These are phyloP conservation scores for Xylaria sp. DNA, from an alignment of 495 filamentous ascomycete genomes.

Conservation along the genomic window DNA sequence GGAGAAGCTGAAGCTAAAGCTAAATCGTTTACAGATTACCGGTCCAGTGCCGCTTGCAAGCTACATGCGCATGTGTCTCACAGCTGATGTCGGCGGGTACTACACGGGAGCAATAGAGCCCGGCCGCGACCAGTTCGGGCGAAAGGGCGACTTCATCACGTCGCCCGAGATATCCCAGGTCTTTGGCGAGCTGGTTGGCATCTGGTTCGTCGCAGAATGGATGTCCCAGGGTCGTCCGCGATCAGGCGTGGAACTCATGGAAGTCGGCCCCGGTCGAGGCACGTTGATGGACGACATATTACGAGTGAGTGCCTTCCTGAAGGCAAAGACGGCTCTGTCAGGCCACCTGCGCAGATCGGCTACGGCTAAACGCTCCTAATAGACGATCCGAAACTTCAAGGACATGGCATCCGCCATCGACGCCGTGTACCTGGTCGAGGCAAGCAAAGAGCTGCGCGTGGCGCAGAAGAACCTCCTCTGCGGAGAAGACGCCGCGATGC, in stretches of 20 bases:
- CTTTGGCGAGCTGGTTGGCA: slow-evolving; percentile 90
- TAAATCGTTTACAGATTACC: slow-evolving; percentile 62
- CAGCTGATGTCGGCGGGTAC: slow-evolving; percentile 88
- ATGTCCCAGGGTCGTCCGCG: slow-evolving; percentile 79
- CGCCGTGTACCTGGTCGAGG: slow-evolving; percentile 88
- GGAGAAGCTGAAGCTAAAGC: too few species aligned
- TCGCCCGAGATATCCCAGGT: slow-evolving; percentile 97
- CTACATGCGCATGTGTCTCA: slow-evolving; percentile 99
- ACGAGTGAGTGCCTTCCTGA: slow-evolving; percentile 77
- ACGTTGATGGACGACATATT: slow-evolving; percentile 98
- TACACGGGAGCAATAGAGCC: slow-evolving; percentile 75
- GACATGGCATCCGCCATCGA: slow-evolving; percentile 78
- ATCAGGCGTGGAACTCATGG: slow-evolving; percentile 82
- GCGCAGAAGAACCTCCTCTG: slow-evolving; percentile 86
- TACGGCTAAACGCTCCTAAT: not conserved
- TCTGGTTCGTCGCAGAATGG: slow-evolving; percentile 97
- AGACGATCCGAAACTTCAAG: slow-evolving; percentile 88
- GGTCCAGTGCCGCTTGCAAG: slow-evolving; percentile 90
- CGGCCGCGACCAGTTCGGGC: slow-evolving; percentile 83
- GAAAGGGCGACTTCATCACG: slow-evolving; percentile 92
- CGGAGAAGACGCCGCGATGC: slow-evolving; percentile 69
- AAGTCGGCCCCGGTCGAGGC: slow-evolving; percentile 92
- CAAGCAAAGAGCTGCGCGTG: slow-evolving; percentile 74
- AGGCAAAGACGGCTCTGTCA: too few species aligned
- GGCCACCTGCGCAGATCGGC: too few species aligned